Percentiles rank a stretch among this genome's conserved stretches.
Evolutionary conservation across 1,284 basidiomycete species (phyloP).

Genomic region (Entoloma clypeatum): DNA sequence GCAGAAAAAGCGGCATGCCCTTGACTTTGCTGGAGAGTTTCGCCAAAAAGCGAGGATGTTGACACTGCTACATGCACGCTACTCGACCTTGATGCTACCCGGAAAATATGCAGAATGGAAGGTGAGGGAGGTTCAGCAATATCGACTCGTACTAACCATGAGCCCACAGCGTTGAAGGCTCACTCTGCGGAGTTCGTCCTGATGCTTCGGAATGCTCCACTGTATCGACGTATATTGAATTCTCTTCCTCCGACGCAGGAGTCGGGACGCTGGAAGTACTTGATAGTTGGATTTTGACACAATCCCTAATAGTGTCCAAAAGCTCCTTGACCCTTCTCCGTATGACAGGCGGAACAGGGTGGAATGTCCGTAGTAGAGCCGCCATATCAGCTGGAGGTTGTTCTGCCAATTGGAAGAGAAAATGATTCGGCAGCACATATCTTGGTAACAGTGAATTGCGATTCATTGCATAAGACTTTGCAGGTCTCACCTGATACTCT

Average conservation of each 20-base stretch:
- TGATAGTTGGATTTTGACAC: conserved; percentile 37
- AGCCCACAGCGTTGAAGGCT: conserved; percentile 21
- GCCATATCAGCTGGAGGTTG: conserved; percentile 59
- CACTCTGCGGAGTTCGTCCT: not conserved
- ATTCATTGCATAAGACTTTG: conserved; percentile 8
- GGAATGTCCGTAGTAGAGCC: conserved; percentile 52
- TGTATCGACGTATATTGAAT: conserved; percentile 1
- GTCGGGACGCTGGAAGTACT: not conserved
- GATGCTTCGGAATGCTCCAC: conserved; percentile 3
- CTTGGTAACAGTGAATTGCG: conserved; percentile 31
- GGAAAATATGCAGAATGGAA: conserved; percentile 9
- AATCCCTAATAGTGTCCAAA: conserved; percentile 53
- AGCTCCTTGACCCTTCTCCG: conserved; percentile 59
- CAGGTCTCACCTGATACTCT: conserved; percentile 67
- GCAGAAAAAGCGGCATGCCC: conserved; percentile 23
- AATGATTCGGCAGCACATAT: conserved; percentile 72
- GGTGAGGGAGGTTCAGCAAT: conserved; percentile 5
- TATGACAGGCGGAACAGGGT: conserved; percentile 56
- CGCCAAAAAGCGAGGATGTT: conserved; percentile 27
- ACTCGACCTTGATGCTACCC: conserved; percentile 3
- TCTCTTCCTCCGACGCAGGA: not conserved
- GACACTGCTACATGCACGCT: conserved; percentile 12
- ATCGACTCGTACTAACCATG: conserved; percentile 19
- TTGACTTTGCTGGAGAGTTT: conserved; percentile 13
- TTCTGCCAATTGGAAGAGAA: conserved; percentile 68